phyloP scores from a whole-genome alignment of 2,329 filamentous ascomycete species.

The Drechslerella dactyloides region DNA sequence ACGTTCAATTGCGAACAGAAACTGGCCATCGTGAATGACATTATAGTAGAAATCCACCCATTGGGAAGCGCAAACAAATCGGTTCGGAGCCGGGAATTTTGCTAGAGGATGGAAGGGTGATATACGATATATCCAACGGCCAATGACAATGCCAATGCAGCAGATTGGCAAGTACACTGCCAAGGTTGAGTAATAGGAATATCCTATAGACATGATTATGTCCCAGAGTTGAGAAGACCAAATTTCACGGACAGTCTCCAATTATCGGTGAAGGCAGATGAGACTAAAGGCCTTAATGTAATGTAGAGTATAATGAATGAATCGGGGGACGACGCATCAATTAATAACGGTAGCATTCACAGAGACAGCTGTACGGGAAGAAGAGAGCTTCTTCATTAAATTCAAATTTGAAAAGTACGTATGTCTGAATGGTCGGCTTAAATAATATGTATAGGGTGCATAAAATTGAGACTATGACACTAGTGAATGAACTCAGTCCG shows the following conservation, averaged over 20 bases:
- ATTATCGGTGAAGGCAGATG: neutral
- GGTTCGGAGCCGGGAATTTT: neutral
- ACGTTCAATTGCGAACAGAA: neutral
- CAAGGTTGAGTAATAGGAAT: neutral
- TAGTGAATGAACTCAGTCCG: too few species aligned
- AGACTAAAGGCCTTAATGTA: neutral
- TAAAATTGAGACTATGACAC: too few species aligned
- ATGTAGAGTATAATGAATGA: neutral
- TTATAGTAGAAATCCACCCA: neutral
- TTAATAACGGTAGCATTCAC: neutral
- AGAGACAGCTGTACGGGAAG: neutral
- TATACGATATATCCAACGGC: conserved; percentile 1
- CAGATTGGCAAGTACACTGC: neutral
- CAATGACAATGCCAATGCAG: neutral
- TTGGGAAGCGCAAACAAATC: neutral
- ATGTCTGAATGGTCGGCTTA: too few species aligned
- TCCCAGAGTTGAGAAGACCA: neutral
- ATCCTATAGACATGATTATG: neutral
- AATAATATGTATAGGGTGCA: too few species aligned
- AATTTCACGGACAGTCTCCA: neutral
- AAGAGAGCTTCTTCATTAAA: neutral
- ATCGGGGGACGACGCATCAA: neutral
- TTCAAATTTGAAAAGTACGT: too few species aligned
- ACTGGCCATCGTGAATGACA: neutral
- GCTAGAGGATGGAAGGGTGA: neutral